Conservation (phyloP, 2,329 filamentous ascomycete species). For the Arthrinium phaeospermum region DNA sequence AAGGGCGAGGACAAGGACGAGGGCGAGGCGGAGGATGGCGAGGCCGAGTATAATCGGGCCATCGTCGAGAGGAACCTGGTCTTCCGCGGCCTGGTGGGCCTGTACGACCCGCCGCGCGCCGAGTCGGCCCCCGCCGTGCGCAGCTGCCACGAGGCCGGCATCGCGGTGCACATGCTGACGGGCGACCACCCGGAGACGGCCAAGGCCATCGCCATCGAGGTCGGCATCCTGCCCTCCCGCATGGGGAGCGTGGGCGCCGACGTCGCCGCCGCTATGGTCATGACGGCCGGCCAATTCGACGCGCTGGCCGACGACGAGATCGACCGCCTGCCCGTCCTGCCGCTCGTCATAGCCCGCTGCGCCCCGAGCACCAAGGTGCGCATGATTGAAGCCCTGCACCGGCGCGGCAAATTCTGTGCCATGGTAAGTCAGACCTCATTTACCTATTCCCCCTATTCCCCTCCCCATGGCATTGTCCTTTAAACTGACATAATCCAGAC, state of each 20-base stretch:
- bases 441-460: too few relatives aligned
- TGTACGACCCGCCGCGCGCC: constrained; percentile 73
- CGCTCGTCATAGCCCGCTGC: constrained; percentile 72
- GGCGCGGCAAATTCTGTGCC: constrained; percentile 68
- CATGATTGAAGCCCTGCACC: constrained; percentile 76
- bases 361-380: constrained; percentile 74
- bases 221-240: constrained; percentile 64
- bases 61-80: constrained; percentile 64
- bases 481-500: constrained; percentile 53
- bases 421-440: constrained; percentile 52
- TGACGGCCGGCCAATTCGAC: constrained; percentile 69
- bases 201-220: constrained; percentile 65
- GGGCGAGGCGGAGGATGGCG: too few relatives aligned
- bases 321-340: constrained; percentile 67
- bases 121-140: constrained; percentile 67
- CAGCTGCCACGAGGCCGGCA: constrained; percentile 65
- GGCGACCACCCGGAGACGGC: constrained; percentile 70
- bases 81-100: constrained; percentile 71
- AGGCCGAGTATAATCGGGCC: constrained; percentile 52
- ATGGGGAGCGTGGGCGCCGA: constrained; percentile 63
- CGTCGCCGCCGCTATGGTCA: constrained; percentile 63
- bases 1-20: constrained; percentile 27
- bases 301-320: constrained; percentile 67
- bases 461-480: constrained; percentile 43
- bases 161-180: constrained; percentile 72